Conservation (phyloP, 2,329 filamentous ascomycete genomes). For the Herpotrichia juniperi region DNA sequence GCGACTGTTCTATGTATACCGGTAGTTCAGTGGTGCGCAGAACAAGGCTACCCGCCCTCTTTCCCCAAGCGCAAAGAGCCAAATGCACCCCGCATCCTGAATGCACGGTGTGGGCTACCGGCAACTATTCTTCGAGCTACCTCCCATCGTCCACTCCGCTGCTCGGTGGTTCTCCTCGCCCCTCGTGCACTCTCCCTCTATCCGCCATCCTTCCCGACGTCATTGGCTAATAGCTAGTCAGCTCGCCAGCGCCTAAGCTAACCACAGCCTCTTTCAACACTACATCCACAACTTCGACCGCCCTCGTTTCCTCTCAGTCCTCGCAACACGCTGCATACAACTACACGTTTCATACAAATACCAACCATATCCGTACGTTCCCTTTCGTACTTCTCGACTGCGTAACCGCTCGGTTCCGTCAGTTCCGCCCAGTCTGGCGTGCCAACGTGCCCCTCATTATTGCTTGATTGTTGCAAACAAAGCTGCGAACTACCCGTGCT, state of each 20-base stretch:
- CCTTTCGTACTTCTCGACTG: conserved; percentile 4
- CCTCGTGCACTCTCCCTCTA: not conserved
- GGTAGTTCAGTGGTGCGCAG: not conserved
- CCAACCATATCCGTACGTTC: conserved; percentile 10
- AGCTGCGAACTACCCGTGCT: conserved; percentile 17
- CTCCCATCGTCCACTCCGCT: not conserved
- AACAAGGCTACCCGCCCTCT: not conserved
- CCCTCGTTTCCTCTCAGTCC: not conserved
- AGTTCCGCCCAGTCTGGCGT: conserved; percentile 13
- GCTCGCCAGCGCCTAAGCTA: conserved; percentile 19
- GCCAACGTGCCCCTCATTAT: conserved; percentile 21
- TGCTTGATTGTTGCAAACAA: conserved; percentile 7
- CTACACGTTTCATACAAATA: not conserved
- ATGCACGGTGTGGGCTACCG: not conserved
- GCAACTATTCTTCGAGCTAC: not conserved
- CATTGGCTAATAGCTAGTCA: conserved; percentile 24
- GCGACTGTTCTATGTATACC: too few relatives aligned
- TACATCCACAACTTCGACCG: conserved; percentile 10
- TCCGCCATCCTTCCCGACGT: conserved; percentile 21
- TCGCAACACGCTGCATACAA: not conserved
- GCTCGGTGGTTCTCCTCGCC: not conserved
- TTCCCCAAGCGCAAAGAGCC: not conserved
- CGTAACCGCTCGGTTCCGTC: conserved; percentile 13
- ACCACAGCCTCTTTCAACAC: conserved; percentile 21
- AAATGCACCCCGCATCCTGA: not conserved